Percentiles rank a stretch among this genome's conserved stretches.
phyloP scores from a whole-genome alignment of 169 alveolate species.

The Perkinsus marinus region DNA sequence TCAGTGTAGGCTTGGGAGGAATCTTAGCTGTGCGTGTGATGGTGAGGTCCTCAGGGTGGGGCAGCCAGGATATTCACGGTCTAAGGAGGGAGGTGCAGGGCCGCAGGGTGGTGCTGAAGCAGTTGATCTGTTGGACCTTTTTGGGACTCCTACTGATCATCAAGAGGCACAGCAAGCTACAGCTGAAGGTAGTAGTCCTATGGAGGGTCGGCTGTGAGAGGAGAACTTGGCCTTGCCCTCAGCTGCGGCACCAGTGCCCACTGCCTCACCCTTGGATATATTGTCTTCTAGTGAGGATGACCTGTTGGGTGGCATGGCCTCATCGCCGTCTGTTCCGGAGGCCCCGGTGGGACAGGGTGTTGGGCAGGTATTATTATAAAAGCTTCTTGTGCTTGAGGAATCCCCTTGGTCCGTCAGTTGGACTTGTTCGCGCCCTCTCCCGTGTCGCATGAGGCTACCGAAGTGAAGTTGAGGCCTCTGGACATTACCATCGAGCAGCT shows the following conservation, averaged over 20 bases:
- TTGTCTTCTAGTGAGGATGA: background rate
- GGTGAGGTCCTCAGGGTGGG: background rate
- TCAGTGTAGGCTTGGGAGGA: background rate
- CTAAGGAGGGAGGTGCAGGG: background rate
- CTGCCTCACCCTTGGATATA: background rate
- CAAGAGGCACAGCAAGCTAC: background rate
- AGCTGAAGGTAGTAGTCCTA: too few species aligned
- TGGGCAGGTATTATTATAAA: too few species aligned
- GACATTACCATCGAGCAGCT: background rate
- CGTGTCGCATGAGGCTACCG: background rate
- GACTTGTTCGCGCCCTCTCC: background rate
- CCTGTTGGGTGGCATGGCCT: background rate
- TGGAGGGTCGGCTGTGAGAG: too few species aligned
- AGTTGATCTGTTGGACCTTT: background rate
- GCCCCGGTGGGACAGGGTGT: too few species aligned
- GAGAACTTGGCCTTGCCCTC: background rate
- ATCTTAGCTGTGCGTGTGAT: background rate
- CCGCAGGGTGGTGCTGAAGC: too few species aligned
- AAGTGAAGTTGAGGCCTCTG: background rate
- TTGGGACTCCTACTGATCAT: background rate
- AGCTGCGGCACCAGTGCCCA: background rate
- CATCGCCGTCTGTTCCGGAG: background rate
- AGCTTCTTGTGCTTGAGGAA: background rate
- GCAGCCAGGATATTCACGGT: background rate
- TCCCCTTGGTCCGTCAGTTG: background rate